Evolutionary conservation across 2,329 filamentous ascomycete species (phyloP).

Genomic region (Diplocarpon mali): DNA sequence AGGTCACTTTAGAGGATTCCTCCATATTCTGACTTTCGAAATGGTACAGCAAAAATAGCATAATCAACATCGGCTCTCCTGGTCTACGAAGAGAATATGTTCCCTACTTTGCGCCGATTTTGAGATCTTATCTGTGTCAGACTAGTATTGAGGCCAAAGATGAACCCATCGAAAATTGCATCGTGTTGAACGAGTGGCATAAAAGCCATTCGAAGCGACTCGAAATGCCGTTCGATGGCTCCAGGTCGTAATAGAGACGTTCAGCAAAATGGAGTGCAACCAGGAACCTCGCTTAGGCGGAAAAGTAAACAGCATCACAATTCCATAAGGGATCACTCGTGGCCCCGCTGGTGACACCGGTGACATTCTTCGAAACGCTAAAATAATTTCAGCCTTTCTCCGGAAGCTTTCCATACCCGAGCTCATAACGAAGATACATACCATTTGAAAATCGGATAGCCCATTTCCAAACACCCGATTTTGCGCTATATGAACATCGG

Average conservation of each 20-base stretch:
- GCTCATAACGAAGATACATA: conserved; percentile 60
- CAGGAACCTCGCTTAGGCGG: conserved; percentile 2
- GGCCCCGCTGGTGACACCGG: background rate
- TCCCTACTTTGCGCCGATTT: conserved; percentile 42
- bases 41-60: conserved; percentile 17
- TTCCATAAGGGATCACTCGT: conserved; percentile 8
- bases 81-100: too few relatives aligned
- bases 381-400: background rate
- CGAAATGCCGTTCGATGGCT: conserved; percentile 33
- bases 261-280: background rate
- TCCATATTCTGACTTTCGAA: conserved; percentile 24
- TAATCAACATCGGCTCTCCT: conserved; percentile 19
- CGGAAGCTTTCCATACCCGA: conserved; percentile 28
- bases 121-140: conserved; percentile 43
- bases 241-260: conserved; percentile 5
- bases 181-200: conserved; percentile 46
- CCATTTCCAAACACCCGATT: conserved; percentile 51
- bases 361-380: background rate
- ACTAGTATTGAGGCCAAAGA: conserved; percentile 46
- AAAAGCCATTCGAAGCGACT: conserved; percentile 50
- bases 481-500: conserved; percentile 18
- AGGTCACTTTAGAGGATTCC: conserved; percentile 5
- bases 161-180: conserved; percentile 43
- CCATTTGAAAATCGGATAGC: conserved; percentile 56
- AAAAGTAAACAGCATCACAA: conserved; percentile 19